Evolutionary conservation across 768 basidiomycete genomes (phyloP).

Genomic region (Lentinula raphanica): DNA sequence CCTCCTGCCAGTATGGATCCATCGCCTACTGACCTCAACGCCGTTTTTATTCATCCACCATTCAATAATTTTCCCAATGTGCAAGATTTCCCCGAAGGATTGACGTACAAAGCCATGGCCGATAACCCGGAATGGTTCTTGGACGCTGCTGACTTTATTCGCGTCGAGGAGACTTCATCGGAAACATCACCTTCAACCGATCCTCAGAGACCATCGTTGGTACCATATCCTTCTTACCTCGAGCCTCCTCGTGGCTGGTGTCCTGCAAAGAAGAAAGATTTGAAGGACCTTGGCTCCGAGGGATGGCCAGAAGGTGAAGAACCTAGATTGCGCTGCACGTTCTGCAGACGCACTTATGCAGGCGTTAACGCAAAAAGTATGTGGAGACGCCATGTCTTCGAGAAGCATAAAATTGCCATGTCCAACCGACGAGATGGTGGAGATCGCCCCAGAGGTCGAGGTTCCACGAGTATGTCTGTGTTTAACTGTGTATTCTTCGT

Average conservation of each 20-base stretch:
- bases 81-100: conserved; percentile 55
- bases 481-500: background rate
- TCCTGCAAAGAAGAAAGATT: conserved; percentile 77
- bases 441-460: conserved; percentile 59
- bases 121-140: conserved; percentile 79
- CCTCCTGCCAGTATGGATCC: conserved; percentile 63
- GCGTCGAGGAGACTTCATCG: conserved; percentile 30
- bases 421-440: conserved; percentile 72
- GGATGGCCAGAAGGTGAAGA: conserved; percentile 81
- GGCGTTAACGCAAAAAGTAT: conserved; percentile 89
- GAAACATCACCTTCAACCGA: conserved; percentile 35
- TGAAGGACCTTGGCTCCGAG: conserved; percentile 62
- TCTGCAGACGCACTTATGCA: conserved; percentile 78
- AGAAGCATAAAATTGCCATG: conserved; percentile 90
- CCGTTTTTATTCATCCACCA: conserved; percentile 71
- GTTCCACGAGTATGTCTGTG: conserved; percentile 53
- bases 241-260: conserved; percentile 87
- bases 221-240: conserved; percentile 69
- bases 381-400: conserved; percentile 86
- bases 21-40: conserved; percentile 54
- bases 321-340: conserved; percentile 75
- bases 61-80: conserved; percentile 64
- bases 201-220: conserved; percentile 10
- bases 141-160: conserved; percentile 60
- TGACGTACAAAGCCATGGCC: conserved; percentile 69